phyloP scores from a whole-genome alignment of 352 stramenopile genomes.

The Phytophthora constricta region DNA sequence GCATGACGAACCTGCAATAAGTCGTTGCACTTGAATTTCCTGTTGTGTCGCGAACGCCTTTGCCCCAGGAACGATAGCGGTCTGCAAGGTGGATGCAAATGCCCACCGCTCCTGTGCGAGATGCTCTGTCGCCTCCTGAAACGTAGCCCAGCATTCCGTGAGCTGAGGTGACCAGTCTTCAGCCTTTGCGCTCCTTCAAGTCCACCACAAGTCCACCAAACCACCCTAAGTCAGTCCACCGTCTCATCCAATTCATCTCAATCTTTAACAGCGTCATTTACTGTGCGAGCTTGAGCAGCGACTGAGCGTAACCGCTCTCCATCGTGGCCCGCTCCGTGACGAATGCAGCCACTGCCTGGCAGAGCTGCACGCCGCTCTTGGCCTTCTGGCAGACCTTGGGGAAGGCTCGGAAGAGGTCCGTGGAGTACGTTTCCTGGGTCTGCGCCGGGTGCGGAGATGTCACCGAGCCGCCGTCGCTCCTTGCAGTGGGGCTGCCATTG shows the following conservation, averaged over 20 bases:
- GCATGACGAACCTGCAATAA: constrained; percentile 60
- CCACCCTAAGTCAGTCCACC: constrained; percentile 6
- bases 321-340: constrained; percentile 63
- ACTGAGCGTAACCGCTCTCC: constrained; percentile 69
- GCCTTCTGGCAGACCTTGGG: constrained; percentile 74
- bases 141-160: constrained; percentile 56
- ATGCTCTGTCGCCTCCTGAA: constrained; percentile 62
- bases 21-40: constrained; percentile 75
- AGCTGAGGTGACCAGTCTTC: constrained; percentile 81
- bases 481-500: constrained; percentile 17
- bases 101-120: constrained; percentile 61
- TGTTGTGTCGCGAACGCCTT: constrained; percentile 79
- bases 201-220: constrained; percentile 1
- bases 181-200: constrained; percentile 49
- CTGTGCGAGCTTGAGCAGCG: constrained; percentile 67
- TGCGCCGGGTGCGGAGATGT: constrained; percentile 11
- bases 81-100: constrained; percentile 70
- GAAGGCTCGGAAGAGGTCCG: constrained; percentile 77
- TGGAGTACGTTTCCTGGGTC: constrained; percentile 54
- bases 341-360: constrained; percentile 70
- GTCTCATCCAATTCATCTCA: background rate
- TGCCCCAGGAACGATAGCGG: constrained; percentile 56
- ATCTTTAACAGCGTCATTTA: constrained; percentile 21
- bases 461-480: constrained; percentile 5
- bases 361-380: constrained; percentile 79